Conservation (phyloP, 2,329 filamentous ascomycete genomes). For the Ceratocystiopsis minuta region DNA sequence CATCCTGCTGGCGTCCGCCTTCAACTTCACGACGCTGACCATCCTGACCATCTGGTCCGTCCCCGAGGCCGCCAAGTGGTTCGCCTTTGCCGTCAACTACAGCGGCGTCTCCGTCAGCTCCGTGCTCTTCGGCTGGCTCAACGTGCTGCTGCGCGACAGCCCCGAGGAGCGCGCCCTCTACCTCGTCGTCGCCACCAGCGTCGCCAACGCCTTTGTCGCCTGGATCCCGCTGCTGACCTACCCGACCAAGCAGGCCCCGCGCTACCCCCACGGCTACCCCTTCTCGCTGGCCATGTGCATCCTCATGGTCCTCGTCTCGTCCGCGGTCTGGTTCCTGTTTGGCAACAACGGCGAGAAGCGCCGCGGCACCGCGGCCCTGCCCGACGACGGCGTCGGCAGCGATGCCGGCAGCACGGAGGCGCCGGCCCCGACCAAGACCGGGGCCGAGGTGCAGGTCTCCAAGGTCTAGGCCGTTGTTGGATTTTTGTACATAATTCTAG, state of each 20-base stretch:
- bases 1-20: slow-evolving; percentile 30
- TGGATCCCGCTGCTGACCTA: slow-evolving; percentile 38
- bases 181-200: slow-evolving; percentile 24
- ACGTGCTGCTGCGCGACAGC: slow-evolving; percentile 27
- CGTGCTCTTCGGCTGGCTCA: slow-evolving; percentile 38
- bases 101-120: slow-evolving; percentile 32
- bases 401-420: too few species aligned
- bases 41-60: slow-evolving; percentile 39
- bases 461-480: too few species aligned
- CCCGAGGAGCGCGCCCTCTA: slow-evolving; percentile 21
- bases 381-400: too few species aligned
- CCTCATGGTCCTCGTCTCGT: too few species aligned
- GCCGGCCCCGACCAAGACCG: too few species aligned
- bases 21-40: slow-evolving; percentile 33
- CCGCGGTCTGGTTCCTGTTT: too few species aligned
- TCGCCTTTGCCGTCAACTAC: slow-evolving; percentile 31
- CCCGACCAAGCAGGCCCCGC: slow-evolving; percentile 23
- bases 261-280: slow-evolving; percentile 22
- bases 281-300: slow-evolving; percentile 1
- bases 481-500: too few species aligned
- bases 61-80: slow-evolving; percentile 34
- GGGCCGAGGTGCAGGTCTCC: too few species aligned
- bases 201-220: slow-evolving; percentile 34
- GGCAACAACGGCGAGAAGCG: too few species aligned
- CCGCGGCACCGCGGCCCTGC: too few species aligned